Base-by-base conservation (phyloP, 192 early-diverging fungal species). In the Haplosporangium gracile region DNA sequence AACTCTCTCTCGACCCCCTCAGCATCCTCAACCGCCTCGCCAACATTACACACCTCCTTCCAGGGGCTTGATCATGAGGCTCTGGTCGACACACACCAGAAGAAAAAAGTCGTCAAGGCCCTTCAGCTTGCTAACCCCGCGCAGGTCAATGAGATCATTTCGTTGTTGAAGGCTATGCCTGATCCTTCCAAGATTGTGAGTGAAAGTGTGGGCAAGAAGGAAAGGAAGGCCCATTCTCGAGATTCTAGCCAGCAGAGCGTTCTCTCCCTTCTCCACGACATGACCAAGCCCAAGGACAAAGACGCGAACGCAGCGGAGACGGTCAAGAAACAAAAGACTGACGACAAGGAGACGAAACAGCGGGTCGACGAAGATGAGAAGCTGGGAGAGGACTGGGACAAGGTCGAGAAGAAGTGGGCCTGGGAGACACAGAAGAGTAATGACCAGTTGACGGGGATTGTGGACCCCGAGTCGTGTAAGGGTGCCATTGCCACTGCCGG, bases 131-230 rank as follows among this genome's bases (percentile, higher is more conserved):
- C 84, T 0, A 72, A 81, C 20, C 79, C 84, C 18, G 75, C 70
- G 1, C 70, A 86, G 29, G 79, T 86, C 24, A 86, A 86, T 38
- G 79, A 86, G 65, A 43, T 86, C 1, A 86, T 86, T 26, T 11
- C 70, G 22, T 29, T 86, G 2, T 47, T 86, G 51, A 86, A 86
- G 34, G 84, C 84, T 43, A 86, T 86, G 84, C 84, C 84, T 2
- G 84, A 86, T 34, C 84, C 84, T 32, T 60, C 84, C 26, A 80
- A 57, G 51, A 2, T 29, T 18, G 55, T 13, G 3, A 29, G n/a
- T 65, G 60, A 11, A 1, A 2, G 11, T 0, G 29, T 9, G n/a
- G n/a, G 32, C 36, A 24, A 18, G 18, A 16, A 16, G 47, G 45
- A 29, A n/a, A 45, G 29, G 10, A 49, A 45, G 34, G 20, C 51